Evolutionary conservation across 371 early-diverging fungal genomes (phyloP), one percentile per base, ranked within the genome.

Genomic region (Ordospora colligata): DNA sequence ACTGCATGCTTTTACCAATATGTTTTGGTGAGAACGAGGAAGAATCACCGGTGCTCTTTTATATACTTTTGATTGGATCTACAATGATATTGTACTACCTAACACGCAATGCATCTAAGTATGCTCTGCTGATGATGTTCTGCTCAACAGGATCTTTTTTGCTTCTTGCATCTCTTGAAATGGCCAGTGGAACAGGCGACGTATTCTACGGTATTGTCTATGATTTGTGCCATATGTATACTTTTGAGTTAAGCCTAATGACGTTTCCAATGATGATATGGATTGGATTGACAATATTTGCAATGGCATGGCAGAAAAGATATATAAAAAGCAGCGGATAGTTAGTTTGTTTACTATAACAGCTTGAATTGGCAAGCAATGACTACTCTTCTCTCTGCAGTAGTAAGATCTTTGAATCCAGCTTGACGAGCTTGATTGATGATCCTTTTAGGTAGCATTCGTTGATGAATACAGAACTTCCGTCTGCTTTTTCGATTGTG

Each of bases 391-490:
- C 69, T 65, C 44, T 73, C 44, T 74, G 27, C 23, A 68, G 69
- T 47, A 74, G 74, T 17, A 78, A 69, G 17, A 74, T 74, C 40
- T 74, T 74, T 44, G 73, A 74, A 54, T 82, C 75, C 42, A 80
- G 64, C 54, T 74, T 72, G 0, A 84, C 82, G 42, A 50, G 64
- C 68, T 77, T 81, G 10, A 84, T 80, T 2, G 70, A 67, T 37
- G 76, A 44, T 2, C 84, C 84, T 51, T 75, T 79, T 40, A 84
- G 21, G 52, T 73, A 84, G 67, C 77, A 74, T 65, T 84, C 80
- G 27, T 72, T 72, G 23, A 66, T 54, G 43, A 62, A 69, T 10
- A 64, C 25, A 1, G 17, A 45, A 10, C 43, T 58, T 52, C 75
- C 69, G 23, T 65, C 67, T 14, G 52, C 46, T 49, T 69, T 63